Evolutionary conservation across 2,329 filamentous ascomycete genomes (phyloP).

Genomic region (Fusarium sp.): DNA sequence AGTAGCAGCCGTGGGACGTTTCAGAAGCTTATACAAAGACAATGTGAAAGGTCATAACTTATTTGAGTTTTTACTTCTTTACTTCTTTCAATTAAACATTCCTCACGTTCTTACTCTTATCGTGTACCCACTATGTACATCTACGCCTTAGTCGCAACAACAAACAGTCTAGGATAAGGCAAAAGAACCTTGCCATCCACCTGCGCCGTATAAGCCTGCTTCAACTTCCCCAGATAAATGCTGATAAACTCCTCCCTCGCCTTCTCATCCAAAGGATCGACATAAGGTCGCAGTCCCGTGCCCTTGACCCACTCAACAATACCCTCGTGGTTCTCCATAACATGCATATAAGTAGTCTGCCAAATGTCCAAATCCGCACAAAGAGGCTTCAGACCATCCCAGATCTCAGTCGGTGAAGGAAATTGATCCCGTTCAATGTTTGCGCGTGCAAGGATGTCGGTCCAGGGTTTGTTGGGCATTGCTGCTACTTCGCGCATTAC

Average conservation of each 20-base stretch:
- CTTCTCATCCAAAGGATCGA: constrained; percentile 57
- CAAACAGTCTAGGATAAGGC: constrained; percentile 66
- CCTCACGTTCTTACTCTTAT: no score
- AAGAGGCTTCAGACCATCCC: constrained; percentile 59
- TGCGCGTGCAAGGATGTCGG: constrained; percentile 41
- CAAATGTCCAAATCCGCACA: constrained; percentile 62
- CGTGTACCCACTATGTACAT: fast-evolving
- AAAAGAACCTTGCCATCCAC: constrained; percentile 65
- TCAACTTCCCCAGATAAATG: constrained; percentile 59
- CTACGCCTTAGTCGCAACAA: constrained; percentile 55
- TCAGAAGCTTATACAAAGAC: no score
- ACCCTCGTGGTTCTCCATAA: constrained; percentile 58
- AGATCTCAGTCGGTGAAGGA: constrained; percentile 59
- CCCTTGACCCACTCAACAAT: constrained; percentile 71
- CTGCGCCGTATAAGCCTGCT: constrained; percentile 55
- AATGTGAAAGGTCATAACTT: no score
- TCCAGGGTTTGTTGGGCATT: constrained; percentile 54
- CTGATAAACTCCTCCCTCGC: constrained; percentile 58
- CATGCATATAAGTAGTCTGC: constrained; percentile 65
- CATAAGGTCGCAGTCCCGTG: constrained; percentile 65
- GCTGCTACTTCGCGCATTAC: constrained; percentile 58
- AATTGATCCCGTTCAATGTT: constrained; percentile 59
- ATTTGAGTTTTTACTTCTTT: no score
- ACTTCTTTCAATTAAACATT: no score
- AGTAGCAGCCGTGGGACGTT: no score